A percentile compares a stretch with the other conserved stretches of the same genome.
Evolutionary conservation across 768 basidiomycete species (phyloP).

Genomic region (Agrocybe praecox): DNA sequence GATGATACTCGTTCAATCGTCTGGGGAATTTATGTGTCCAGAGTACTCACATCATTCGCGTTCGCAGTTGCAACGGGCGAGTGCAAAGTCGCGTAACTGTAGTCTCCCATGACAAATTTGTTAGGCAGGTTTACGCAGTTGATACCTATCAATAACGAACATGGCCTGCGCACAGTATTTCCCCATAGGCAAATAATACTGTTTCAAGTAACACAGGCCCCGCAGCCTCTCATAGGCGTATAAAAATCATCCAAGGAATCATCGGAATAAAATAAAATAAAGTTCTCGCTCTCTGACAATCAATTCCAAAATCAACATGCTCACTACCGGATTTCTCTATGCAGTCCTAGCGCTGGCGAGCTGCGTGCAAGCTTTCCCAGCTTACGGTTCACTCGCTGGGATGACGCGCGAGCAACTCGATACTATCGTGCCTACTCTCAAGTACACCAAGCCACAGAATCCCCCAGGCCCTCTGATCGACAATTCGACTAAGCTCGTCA

Average conservation of each 20-base stretch:
- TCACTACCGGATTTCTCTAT: not conserved
- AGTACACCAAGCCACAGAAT: conserved; percentile 6
- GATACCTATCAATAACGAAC: no score
- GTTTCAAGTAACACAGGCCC: not conserved
- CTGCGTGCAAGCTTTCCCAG: conserved; percentile 9
- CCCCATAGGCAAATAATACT: not conserved
- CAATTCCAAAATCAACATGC: conserved; percentile 1
- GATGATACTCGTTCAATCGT: no score
- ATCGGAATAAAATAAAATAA: not conserved
- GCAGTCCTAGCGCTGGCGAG: conserved; percentile 3
- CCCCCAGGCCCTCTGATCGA: conserved; percentile 21
- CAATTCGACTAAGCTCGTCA: conserved; percentile 23
- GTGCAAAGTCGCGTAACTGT: no score
- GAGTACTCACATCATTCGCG: no score
- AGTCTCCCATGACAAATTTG: no score
- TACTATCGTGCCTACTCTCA: conserved; percentile 12
- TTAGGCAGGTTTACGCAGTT: no score
- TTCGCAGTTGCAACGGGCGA: no score
- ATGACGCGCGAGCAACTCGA: conserved; percentile 15
- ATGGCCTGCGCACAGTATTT: conserved; percentile 11
- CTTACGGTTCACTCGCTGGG: conserved; percentile 14
- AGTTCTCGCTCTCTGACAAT: not conserved
- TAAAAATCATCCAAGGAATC: conserved; percentile 5
- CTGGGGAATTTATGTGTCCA: no score
- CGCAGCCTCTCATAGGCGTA: conserved; percentile 1